Evolutionary conservation across 2,329 filamentous ascomycete species (phyloP).

Genomic region (Colletotrichum nymphaeae): DNA sequence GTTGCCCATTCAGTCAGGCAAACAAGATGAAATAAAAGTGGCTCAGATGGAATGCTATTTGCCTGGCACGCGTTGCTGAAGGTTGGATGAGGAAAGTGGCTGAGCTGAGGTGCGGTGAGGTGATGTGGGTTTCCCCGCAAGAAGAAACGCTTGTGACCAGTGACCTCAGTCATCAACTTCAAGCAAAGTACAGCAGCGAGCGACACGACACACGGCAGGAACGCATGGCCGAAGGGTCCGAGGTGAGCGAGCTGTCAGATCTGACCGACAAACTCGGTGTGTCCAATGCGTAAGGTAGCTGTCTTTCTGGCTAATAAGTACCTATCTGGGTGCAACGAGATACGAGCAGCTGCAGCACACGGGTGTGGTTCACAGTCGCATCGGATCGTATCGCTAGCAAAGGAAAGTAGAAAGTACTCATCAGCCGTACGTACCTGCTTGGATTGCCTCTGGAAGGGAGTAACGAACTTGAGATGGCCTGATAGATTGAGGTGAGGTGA

Average conservation of each 20-base stretch:
- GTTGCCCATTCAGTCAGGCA: not conserved
- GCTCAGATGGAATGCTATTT: constrained; percentile 22
- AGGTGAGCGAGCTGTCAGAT: not conserved
- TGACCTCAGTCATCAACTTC: constrained; percentile 24
- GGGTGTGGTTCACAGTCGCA: not conserved
- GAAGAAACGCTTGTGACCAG: constrained; percentile 15
- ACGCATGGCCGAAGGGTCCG: not conserved
- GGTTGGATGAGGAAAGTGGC: constrained; percentile 25
- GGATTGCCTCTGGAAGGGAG: too few relatives aligned
- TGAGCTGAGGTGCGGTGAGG: not conserved
- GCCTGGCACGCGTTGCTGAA: not conserved
- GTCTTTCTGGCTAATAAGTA: too few relatives aligned
- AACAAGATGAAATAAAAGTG: constrained; percentile 27
- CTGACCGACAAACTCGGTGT: not conserved
- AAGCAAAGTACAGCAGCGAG: not conserved
- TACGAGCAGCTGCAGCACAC: not conserved
- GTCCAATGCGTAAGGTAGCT: too few relatives aligned
- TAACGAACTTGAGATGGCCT: too few relatives aligned
- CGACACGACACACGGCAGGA: not conserved
- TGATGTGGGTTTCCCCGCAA: constrained; percentile 27
- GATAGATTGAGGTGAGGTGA: too few relatives aligned
- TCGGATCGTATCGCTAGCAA: not conserved
- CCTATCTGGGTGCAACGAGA: not conserved
- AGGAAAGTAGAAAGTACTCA: not conserved
- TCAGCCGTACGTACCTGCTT: not conserved